A percentile compares a stretch with the other conserved stretches of the same genome.
Evolutionary conservation across 208 protist species (phyloP).

Genomic region (Wallacemonas rigidus): DNA sequence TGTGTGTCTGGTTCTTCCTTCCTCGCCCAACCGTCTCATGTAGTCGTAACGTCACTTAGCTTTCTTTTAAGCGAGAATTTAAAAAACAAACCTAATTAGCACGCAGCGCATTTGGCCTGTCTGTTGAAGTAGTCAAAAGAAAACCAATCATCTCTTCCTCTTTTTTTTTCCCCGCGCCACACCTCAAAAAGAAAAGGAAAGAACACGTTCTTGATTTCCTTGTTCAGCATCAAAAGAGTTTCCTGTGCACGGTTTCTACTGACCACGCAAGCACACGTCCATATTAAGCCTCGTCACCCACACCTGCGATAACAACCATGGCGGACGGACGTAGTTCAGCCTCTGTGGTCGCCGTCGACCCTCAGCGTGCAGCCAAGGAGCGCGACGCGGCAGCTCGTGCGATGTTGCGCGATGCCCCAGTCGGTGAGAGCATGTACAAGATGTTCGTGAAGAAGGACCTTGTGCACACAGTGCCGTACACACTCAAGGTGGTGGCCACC

Average conservation of each 20-base stretch:
- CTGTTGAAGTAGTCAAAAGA: conserved; percentile 16
- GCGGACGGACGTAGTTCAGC: conserved; percentile 55
- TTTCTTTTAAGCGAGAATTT: neutral
- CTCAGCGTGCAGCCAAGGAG: conserved; percentile 50
- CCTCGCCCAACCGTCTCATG: neutral
- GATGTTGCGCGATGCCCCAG: conserved; percentile 19
- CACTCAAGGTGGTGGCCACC: conserved; percentile 36
- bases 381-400: conserved; percentile 54
- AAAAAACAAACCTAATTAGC: conserved; percentile 11
- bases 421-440: conserved; percentile 12
- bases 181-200: neutral
- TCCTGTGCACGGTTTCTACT: neutral
- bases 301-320: conserved; percentile 27
- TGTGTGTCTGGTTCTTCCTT: neutral
- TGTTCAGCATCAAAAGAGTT: neutral
- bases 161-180: neutral
- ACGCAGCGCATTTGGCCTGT: neutral
- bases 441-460: conserved; percentile 23
- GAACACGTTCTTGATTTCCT: neutral
- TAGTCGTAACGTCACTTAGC: conserved; percentile 20
- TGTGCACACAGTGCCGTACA: conserved; percentile 35
- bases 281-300: neutral
- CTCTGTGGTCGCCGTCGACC: conserved; percentile 56
- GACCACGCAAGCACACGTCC: neutral
- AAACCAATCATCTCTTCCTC: neutral